Conservation (phyloP, 2,329 filamentous ascomycete genomes). For the Penicillium sp. region DNA sequence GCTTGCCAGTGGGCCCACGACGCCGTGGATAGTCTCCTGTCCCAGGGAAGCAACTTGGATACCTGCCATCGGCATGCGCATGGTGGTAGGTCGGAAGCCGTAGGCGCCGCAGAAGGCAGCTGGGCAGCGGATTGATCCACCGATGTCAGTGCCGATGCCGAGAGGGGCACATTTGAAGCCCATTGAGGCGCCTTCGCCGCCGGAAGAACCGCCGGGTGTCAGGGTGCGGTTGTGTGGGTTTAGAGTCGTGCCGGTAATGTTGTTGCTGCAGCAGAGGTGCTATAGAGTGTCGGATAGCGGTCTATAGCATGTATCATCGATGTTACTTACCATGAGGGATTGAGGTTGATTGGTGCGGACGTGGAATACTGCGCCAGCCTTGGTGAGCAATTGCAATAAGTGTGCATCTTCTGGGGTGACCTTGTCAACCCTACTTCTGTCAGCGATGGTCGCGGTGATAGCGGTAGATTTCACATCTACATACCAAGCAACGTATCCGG, state of each 20-base stretch:
- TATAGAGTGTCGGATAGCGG: constrained; percentile 11
- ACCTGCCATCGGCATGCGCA: constrained; percentile 30
- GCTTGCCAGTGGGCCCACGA: constrained; percentile 28
- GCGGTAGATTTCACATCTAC: background rate
- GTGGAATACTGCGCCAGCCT: constrained; percentile 42
- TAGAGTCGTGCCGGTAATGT: constrained; percentile 38
- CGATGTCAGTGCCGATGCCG: constrained; percentile 47
- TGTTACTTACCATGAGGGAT: constrained; percentile 33
- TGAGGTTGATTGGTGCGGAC: constrained; percentile 44
- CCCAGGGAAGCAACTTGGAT: constrained; percentile 27
- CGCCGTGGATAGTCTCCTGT: constrained; percentile 38
- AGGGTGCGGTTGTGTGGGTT: constrained; percentile 42
- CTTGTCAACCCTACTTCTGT: constrained; percentile 29
- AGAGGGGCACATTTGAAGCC: constrained; percentile 41
- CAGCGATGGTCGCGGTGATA: background rate
- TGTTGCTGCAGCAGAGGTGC: constrained; percentile 38
- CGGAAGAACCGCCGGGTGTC: constrained; percentile 42
- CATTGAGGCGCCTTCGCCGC: constrained; percentile 43
- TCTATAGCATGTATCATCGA: background rate
- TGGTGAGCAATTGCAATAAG: constrained; percentile 29
- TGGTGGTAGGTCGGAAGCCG: constrained; percentile 40
- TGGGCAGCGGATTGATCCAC: constrained; percentile 44
- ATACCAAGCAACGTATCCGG: constrained; percentile 35
- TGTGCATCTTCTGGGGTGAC: constrained; percentile 34
- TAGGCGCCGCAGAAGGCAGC: constrained; percentile 45